Conservation (phyloP, 768 basidiomycete genomes). For the Sistotremastrum suecicum region DNA sequence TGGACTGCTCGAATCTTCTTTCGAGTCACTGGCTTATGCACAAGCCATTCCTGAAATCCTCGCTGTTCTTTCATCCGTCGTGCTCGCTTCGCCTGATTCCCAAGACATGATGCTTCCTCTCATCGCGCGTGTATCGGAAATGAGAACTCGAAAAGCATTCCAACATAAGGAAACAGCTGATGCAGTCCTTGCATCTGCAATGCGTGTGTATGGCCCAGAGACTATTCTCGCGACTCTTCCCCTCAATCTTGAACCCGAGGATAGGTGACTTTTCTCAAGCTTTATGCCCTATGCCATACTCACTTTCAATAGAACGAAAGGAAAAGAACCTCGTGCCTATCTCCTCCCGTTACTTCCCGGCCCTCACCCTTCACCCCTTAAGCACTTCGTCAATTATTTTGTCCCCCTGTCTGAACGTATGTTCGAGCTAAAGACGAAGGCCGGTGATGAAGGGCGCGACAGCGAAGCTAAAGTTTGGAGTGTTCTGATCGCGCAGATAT, state of each 20-base stretch:
- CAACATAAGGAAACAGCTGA: slow-evolving; percentile 87
- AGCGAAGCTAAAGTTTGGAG: slow-evolving; percentile 94
- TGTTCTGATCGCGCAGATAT: slow-evolving; percentile 85
- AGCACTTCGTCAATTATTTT: slow-evolving; percentile 81
- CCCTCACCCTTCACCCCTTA: slow-evolving; percentile 65
- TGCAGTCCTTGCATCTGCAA: slow-evolving; percentile 58
- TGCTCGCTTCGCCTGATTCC: slow-evolving; percentile 38
- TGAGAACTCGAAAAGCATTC: slow-evolving; percentile 69
- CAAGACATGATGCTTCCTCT: slow-evolving; percentile 61
- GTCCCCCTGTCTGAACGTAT: slow-evolving; percentile 88
- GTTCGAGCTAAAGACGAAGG: slow-evolving; percentile 76
- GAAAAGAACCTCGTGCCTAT: slow-evolving; percentile 78
- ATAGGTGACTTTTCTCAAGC: slow-evolving; percentile 38
- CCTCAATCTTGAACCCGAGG: slow-evolving; percentile 70
- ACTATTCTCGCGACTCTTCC: slow-evolving; percentile 63
- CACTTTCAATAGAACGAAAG: slow-evolving; percentile 37
- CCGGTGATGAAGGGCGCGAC: slow-evolving; percentile 54
- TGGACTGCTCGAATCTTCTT: slow-evolving; percentile 39
- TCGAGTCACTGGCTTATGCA: slow-evolving; percentile 62
- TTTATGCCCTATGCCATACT: background rate
- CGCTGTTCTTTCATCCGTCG: slow-evolving; percentile 54
- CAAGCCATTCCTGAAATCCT: slow-evolving; percentile 69
- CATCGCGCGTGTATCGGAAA: slow-evolving; percentile 54
- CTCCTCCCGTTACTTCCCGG: slow-evolving; percentile 77
- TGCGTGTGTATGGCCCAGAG: slow-evolving; percentile 77